phyloP scores from a whole-genome alignment of 2,329 filamentous ascomycete species.

The Sporothrix phasma region DNA sequence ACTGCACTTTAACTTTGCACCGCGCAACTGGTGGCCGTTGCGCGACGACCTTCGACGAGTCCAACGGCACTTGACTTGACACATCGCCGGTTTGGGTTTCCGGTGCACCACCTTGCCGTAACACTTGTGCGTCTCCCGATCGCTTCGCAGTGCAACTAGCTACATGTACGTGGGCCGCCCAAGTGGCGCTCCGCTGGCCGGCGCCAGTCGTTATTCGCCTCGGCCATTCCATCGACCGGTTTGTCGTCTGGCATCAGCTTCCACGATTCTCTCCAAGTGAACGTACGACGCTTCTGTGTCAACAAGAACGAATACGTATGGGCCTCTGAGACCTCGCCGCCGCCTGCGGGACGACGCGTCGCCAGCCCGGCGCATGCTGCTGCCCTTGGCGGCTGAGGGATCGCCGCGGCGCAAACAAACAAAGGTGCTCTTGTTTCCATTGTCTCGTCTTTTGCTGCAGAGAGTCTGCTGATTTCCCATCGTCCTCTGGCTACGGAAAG shows the following conservation, averaged over 20 bases:
- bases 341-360: neutral
- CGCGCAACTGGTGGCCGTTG: too few species aligned
- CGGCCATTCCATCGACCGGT: slow-evolving; percentile 4
- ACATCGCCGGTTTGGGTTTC: neutral
- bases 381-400: neutral
- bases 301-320: neutral
- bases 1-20: neutral
- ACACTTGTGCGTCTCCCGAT: neutral
- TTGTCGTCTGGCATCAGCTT: neutral
- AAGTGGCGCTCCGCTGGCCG: neutral
- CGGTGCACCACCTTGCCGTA: neutral
- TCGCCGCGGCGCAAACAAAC: neutral
- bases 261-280: neutral
- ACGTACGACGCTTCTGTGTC: neutral
- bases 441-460: neutral
- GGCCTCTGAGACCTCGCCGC: neutral
- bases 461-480: neutral
- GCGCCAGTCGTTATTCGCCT: neutral
- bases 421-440: neutral
- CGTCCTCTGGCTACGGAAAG: neutral
- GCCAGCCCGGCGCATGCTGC: slow-evolving; percentile 1
- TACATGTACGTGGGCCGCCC: neutral
- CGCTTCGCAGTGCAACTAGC: neutral
- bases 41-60: neutral
- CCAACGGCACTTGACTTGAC: neutral